Evolutionary conservation across 2,329 filamentous ascomycete species (phyloP).

Genomic region (Claviceps fusiformis): DNA sequence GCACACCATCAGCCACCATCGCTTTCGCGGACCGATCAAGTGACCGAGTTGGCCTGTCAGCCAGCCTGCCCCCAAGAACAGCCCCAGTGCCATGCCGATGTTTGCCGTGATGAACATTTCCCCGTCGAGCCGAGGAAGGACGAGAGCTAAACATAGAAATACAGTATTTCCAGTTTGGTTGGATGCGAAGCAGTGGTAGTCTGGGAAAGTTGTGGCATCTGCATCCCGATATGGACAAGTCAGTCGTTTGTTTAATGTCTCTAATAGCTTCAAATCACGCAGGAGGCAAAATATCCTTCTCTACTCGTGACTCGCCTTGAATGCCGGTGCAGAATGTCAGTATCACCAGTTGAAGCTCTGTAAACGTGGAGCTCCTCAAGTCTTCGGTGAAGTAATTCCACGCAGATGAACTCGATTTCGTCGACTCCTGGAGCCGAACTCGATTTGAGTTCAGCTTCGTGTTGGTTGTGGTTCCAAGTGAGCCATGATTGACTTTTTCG

Average conservation of each 20-base stretch:
- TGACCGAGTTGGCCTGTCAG: conserved; percentile 44
- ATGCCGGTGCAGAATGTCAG: conserved; percentile 38
- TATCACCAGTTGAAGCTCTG: conserved; percentile 31
- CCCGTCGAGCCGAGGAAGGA: conserved; percentile 32
- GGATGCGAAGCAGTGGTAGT: conserved; percentile 49
- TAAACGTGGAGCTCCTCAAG: conserved; percentile 26
- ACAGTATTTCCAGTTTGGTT: conserved; percentile 55
- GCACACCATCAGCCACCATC: conserved; percentile 40
- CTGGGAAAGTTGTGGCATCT: conserved; percentile 46
- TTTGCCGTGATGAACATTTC: conserved; percentile 38
- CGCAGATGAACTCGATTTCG: not conserved
- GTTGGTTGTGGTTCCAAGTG: not conserved
- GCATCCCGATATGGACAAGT: not conserved
- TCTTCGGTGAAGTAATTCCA: conserved; percentile 12
- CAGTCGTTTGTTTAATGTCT: not conserved
- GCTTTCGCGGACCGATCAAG: conserved; percentile 32
- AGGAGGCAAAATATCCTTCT: not conserved
- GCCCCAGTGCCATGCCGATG: conserved; percentile 38
- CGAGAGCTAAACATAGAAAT: conserved; percentile 39
- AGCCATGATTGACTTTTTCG: not conserved
- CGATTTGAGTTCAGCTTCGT: not conserved
- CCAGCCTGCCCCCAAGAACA: conserved; percentile 42
- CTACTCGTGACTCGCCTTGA: conserved; percentile 23
- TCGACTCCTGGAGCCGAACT: not conserved
- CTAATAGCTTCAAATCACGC: not conserved